Base-by-base conservation (phyloP, 805 yeast genomes). In the Komagataella populi region DNA sequence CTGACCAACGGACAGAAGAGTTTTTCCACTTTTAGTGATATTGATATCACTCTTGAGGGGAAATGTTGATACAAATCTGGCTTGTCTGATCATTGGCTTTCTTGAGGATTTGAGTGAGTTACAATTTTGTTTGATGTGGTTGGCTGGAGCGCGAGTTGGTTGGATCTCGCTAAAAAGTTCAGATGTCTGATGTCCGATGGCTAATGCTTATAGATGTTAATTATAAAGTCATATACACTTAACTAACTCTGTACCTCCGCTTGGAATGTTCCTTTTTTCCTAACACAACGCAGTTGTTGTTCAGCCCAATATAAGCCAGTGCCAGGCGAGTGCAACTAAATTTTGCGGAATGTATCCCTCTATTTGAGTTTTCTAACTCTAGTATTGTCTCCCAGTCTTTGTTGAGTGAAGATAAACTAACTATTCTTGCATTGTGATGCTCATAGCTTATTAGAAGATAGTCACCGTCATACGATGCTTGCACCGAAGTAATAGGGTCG, bases 11-110 rank as follows among this genome's bases (percentile, higher is more conserved):
- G 85, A 66, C 47, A 84, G 64, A 57, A 80, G 74, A 47, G 88
- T 83, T 62, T 87, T 85, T 23, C 96, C 96, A 50, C 75, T 72
- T 56, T 80, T 75, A 52, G 91, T 83, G 66, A 87, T 80, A 63
- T 80, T 80, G 60, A 83, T 69, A 66, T 87, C 93, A 53, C 78
- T 72, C 54, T 69, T 70, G 18, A 68, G 55, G n/a, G 71, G 71
- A 53, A 65, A 64, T 48, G 68, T 60, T 44, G 61, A 55, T 17
- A 67, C 53, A 18, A 16, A 30, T 39, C 56, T 48, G 5, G 45
- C 17, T 23, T 24, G 44, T 44, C 46, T 44, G 20, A 44, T 8
- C 46, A 44, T 44, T 20, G 46, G 46, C 23, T 44, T 30, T 30
- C 39, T 30, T 30, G 39, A 14, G 14, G 39, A 30, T 30, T 30